Percentiles rank a stretch among this genome's conserved stretches.
These are phyloP conservation scores for Spinacia oleracea DNA, from an alignment of 179 eudicot species.

Conservation along the genomic window DNA sequence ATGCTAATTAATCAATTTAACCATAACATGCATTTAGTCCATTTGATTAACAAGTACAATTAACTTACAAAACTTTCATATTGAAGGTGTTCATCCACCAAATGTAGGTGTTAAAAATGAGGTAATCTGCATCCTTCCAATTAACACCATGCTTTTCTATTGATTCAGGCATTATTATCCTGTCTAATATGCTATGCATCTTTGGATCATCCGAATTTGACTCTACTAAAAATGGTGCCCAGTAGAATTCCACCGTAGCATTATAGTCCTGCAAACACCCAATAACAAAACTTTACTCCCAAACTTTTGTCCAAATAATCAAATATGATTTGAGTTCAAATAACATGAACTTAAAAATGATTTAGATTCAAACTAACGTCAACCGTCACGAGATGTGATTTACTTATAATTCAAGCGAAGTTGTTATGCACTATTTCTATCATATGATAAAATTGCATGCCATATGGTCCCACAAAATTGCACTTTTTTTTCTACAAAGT, in stretches of 20 bases:
- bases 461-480: conserved; percentile 2
- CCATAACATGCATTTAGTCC: no score
- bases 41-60: background rate
- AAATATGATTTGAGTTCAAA: no score
- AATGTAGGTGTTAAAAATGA: conserved; percentile 85
- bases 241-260: conserved; percentile 89
- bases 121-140: conserved; percentile 79
- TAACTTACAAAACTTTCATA: conserved; percentile 86
- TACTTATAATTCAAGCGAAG: conserved; percentile 20
- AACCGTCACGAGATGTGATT: no score
- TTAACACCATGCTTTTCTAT: conserved; percentile 67
- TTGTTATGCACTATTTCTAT: background rate
- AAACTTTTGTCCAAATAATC: no score
- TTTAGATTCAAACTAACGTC: no score
- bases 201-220: conserved; percentile 93
- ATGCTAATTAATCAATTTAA: no score
- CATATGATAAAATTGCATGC: background rate
- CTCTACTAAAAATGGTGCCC: conserved; percentile 95
- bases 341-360: no score
- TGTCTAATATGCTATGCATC: conserved; percentile 76
- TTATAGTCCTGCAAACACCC: conserved; percentile 62
- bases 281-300: no score
- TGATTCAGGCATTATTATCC: conserved; percentile 86
- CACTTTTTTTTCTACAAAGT: background rate
- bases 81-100: conserved; percentile 97